Conservation (phyloP, 2,329 filamentous ascomycete species). For the Dothistroma pini region DNA sequence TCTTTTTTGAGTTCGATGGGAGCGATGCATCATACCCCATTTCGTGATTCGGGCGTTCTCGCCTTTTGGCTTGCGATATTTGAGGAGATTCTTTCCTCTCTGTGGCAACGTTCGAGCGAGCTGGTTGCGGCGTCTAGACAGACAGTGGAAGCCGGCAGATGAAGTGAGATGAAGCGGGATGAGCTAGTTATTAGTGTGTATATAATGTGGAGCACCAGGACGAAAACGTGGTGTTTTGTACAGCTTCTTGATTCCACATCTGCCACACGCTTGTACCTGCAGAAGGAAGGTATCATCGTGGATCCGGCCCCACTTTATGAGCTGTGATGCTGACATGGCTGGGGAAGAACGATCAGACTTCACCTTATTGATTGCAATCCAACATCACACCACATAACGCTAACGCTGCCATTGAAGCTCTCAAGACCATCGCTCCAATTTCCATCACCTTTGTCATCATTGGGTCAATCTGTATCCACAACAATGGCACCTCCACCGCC, state of each 20-base stretch:
- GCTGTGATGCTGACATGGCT: neutral
- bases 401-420: neutral
- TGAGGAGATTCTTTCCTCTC: neutral
- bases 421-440: neutral
- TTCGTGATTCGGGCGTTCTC: constrained; percentile 8
- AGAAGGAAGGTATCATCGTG: neutral
- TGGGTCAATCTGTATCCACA: neutral
- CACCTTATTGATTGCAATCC: neutral
- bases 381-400: neutral
- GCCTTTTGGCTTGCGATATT: neutral
- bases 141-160: neutral
- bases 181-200: constrained; percentile 4
- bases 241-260: neutral
- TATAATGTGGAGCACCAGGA: neutral
- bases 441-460: neutral
- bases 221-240: neutral
- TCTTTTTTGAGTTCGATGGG: constrained; percentile 4
- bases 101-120: constrained; percentile 16
- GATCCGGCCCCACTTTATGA: neutral
- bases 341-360: neutral
- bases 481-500: neutral
- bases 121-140: neutral
- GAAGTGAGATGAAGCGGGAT: neutral
- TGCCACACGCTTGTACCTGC: neutral
- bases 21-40: constrained; percentile 24